These are phyloP conservation scores for Backusella liffmaniae DNA, from an alignment of 192 early-diverging fungal species.

Conservation along the genomic window DNA sequence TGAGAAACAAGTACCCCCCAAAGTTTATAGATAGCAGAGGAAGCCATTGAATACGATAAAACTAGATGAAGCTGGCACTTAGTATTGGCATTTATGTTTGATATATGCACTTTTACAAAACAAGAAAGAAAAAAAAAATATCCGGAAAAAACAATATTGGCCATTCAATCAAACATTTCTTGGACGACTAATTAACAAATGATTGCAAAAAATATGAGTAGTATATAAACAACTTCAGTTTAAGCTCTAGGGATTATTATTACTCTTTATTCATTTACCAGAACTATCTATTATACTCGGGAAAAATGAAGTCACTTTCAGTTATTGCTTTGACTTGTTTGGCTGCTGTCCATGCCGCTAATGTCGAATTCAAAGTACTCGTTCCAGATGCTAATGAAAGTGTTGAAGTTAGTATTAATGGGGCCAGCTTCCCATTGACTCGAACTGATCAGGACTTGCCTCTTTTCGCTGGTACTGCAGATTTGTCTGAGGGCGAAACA, in stretches of 20 bases:
- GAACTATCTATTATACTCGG: background rate
- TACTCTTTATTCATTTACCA: background rate
- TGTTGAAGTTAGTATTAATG: constrained; percentile 27
- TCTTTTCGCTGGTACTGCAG: background rate
- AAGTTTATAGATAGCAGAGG: background rate
- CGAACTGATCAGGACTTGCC: background rate
- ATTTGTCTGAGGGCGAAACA: background rate
- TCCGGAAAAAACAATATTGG: background rate
- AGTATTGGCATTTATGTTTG: background rate
- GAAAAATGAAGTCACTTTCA: constrained; percentile 12
- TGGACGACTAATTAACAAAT: background rate
- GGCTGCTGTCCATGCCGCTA: constrained; percentile 30
- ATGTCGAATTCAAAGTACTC: constrained; percentile 34
- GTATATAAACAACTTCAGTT: background rate
- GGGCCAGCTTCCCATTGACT: constrained; percentile 13
- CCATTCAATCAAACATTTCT: background rate
- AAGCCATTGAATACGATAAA: background rate
- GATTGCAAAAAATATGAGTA: background rate
- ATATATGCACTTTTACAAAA: background rate
- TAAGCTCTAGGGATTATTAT: background rate
- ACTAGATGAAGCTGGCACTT: background rate
- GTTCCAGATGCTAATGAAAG: constrained; percentile 28
- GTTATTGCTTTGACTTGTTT: constrained; percentile 20
- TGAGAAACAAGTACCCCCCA: background rate
- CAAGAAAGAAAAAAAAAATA: no score